phyloP scores from a whole-genome alignment of 2,329 filamentous ascomycete genomes.

The Pseudodiploospora longispora region DNA sequence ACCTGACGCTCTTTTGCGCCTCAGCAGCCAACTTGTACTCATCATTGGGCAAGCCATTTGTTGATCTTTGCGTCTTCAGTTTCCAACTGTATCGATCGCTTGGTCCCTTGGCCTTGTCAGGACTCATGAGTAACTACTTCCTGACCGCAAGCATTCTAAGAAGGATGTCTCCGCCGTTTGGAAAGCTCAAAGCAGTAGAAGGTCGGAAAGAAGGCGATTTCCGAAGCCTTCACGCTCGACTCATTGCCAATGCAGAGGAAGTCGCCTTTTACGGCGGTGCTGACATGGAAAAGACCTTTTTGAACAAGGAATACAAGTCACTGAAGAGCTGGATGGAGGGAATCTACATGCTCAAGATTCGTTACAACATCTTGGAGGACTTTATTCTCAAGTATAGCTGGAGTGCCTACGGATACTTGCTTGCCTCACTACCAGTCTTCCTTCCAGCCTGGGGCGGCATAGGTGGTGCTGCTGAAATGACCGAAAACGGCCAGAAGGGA shows the following conservation, averaged over 20 bases:
- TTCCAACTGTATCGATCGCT: constrained; percentile 92
- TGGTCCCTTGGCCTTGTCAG: constrained; percentile 78
- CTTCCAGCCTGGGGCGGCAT: constrained; percentile 88
- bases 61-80: constrained; percentile 97
- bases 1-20: constrained; percentile 90
- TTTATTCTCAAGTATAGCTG: constrained; percentile 98
- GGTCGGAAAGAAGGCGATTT: constrained; percentile 94
- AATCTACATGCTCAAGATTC: constrained; percentile 95
- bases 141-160: constrained; percentile 85
- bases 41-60: constrained; percentile 91
- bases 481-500: constrained; percentile 39
- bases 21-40: constrained; percentile 90
- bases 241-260: constrained; percentile 96
- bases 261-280: constrained; percentile 96
- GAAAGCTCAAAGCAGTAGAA: constrained; percentile 93
- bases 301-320: constrained; percentile 87
- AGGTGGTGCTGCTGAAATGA: constrained; percentile 62
- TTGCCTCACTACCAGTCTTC: constrained; percentile 90
- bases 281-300: constrained; percentile 86
- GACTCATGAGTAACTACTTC: constrained; percentile 87
- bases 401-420: constrained; percentile 93
- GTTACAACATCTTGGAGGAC: constrained; percentile 98
- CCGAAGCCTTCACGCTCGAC: constrained; percentile 76
- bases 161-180: constrained; percentile 86
- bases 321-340: constrained; percentile 96